Conservation (phyloP, 1,284 basidiomycete genomes). For the Ustilago sp. region DNA sequence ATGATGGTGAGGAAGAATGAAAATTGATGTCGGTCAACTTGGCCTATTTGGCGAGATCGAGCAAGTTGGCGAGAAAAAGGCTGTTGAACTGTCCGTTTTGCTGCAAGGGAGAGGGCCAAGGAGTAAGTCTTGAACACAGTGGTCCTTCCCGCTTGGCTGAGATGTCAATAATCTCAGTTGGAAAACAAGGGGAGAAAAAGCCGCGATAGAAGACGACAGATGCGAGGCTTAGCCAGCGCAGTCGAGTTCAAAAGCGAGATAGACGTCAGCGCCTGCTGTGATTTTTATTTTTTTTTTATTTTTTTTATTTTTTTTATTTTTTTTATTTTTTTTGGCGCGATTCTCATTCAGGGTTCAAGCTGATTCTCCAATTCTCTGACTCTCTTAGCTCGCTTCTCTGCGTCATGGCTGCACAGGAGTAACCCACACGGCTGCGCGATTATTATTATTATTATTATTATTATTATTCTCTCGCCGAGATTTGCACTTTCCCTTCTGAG, state of each 20-base stretch:
- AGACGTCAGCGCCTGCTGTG: not conserved
- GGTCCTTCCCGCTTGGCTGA: too few relatives aligned
- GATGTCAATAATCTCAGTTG: not conserved
- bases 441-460: not conserved
- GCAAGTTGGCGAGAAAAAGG: not conserved
- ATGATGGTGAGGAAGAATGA: not conserved
- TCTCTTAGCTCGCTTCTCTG: not conserved
- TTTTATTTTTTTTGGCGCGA: not conserved
- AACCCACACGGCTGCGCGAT: not conserved
- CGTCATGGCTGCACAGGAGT: not conserved
- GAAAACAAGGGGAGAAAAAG: not conserved
- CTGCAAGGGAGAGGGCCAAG: conserved; percentile 2
- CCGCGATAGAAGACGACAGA: not conserved
- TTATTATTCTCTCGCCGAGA: not conserved
- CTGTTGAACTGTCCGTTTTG: not conserved
- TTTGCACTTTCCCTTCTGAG: not conserved
- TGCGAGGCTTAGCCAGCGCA: not conserved
- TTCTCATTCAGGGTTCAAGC: not conserved
- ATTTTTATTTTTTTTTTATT: not conserved
- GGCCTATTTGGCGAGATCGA: not conserved
- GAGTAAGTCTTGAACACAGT: too few relatives aligned
- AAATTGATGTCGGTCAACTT: not conserved
- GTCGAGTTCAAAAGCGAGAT: not conserved
- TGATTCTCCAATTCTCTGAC: not conserved
- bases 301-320: not conserved